phyloP scores from a whole-genome alignment of 352 stramenopile species.

The Aphanomyces euteiches region DNA sequence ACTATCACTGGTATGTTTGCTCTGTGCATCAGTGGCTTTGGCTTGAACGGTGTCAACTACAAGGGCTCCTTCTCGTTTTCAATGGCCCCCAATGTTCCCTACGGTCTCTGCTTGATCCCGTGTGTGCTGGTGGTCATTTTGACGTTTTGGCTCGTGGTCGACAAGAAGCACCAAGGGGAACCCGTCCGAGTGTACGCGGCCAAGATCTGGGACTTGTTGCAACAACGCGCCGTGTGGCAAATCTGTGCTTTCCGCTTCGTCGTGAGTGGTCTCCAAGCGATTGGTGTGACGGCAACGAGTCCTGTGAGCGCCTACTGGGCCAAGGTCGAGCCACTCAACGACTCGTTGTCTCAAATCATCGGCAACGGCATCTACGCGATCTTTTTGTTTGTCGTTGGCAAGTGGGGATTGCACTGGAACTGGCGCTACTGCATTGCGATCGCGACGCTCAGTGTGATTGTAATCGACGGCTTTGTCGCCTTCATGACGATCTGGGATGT shows the following conservation, averaged over 20 bases:
- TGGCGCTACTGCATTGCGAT: conserved; percentile 50
- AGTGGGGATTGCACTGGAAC: conserved; percentile 53
- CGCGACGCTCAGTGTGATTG: conserved; percentile 51
- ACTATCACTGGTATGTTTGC: too few relatives aligned
- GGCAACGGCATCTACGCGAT: conserved; percentile 44
- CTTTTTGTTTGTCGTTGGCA: conserved; percentile 40
- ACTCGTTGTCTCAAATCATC: conserved; percentile 46
- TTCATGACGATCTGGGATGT: conserved; percentile 53
- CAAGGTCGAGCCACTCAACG: conserved; percentile 55
- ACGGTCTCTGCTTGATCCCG: conserved; percentile 14
- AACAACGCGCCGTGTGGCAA: conserved; percentile 52
- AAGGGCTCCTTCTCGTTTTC: not conserved
- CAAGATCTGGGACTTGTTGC: conserved; percentile 48
- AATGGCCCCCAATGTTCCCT: conserved; percentile 1
- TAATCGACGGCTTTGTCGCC: conserved; percentile 50
- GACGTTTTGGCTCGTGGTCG: conserved; percentile 38
- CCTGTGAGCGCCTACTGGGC: conserved; percentile 53
- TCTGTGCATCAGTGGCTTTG: not conserved
- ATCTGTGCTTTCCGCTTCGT: conserved; percentile 56
- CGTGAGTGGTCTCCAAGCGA: conserved; percentile 43
- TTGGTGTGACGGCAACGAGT: conserved; percentile 46
- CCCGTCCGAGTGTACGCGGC: conserved; percentile 37
- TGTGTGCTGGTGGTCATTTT: not conserved
- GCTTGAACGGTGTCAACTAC: not conserved
- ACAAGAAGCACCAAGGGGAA: conserved; percentile 37